A percentile compares a stretch with the other conserved stretches of the same genome.
These are phyloP conservation scores for Magnolia sinica DNA, from an alignment of 164 flowering plant species.

Conservation along the genomic window DNA sequence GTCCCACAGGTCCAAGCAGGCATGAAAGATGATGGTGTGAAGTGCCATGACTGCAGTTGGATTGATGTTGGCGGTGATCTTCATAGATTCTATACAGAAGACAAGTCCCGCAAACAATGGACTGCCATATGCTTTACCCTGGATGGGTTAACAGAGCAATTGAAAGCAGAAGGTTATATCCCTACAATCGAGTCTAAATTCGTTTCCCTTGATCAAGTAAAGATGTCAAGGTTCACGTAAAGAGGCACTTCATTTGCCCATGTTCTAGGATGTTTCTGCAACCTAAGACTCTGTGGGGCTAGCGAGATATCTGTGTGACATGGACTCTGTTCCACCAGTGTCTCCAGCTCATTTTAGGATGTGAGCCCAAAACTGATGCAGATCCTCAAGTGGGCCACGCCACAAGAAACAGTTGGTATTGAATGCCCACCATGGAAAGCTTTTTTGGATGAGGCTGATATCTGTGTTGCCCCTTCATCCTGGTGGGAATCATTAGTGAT, in stretches of 20 bases:
- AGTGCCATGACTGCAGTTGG: conserved; percentile 29
- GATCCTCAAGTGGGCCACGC: too few species aligned
- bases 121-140: conserved; percentile 15
- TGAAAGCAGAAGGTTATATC: conserved; percentile 19
- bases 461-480: too few species aligned
- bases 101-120: conserved; percentile 21
- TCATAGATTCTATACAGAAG: conserved; percentile 21
- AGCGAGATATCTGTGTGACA: too few species aligned
- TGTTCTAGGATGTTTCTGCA: too few species aligned
- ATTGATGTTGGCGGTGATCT: conserved; percentile 21
- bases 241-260: background rate
- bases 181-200: conserved; percentile 10
- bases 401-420: too few species aligned
- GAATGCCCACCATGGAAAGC: too few species aligned
- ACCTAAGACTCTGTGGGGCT: too few species aligned
- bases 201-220: background rate
- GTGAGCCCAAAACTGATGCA: too few species aligned
- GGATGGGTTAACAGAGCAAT: conserved; percentile 22
- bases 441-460: too few species aligned
- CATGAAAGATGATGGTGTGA: conserved; percentile 27
- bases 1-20: conserved; percentile 19
- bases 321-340: too few species aligned
- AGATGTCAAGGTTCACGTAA: background rate
- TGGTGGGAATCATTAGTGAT: too few species aligned
- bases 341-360: too few species aligned